These are phyloP conservation scores for Sarocladiaceae sp. DNA, from an alignment of 2,329 filamentous ascomycete genomes.

Conservation along the genomic window DNA sequence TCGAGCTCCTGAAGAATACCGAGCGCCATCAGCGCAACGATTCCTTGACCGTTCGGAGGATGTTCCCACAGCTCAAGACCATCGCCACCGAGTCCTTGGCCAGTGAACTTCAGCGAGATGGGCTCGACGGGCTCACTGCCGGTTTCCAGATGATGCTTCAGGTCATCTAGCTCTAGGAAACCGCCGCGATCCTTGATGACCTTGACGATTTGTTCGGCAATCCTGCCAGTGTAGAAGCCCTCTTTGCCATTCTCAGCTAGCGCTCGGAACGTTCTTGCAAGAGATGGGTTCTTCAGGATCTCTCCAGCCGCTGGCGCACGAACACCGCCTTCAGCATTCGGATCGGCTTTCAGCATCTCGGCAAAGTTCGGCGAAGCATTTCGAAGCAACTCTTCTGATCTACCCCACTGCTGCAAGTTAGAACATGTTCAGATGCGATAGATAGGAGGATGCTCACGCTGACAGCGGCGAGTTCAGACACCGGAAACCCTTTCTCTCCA, in stretches of 20 bases:
- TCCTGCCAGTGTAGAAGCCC: slow-evolving; percentile 82
- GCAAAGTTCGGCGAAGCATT: slow-evolving; percentile 75
- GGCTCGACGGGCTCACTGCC: slow-evolving; percentile 76
- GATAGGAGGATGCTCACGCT: slow-evolving; percentile 46
- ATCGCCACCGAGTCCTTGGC: slow-evolving; percentile 43
- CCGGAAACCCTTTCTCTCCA: slow-evolving; percentile 83
- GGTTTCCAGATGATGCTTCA: slow-evolving; percentile 62
- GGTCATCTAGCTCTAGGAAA: slow-evolving; percentile 69
- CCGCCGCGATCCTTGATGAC: slow-evolving; percentile 73
- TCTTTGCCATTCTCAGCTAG: slow-evolving; percentile 76
- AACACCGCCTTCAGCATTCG: slow-evolving; percentile 59
- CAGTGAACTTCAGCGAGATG: slow-evolving; percentile 73
- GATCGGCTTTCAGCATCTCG: slow-evolving; percentile 81
- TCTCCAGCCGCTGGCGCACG: slow-evolving; percentile 75
- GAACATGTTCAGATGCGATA: neutral
- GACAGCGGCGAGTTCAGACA: slow-evolving; percentile 68
- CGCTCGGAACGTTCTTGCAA: slow-evolving; percentile 74
- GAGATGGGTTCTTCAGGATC: slow-evolving; percentile 76
- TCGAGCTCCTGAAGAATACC: slow-evolving; percentile 88
- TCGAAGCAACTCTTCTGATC: slow-evolving; percentile 56
- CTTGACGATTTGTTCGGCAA: slow-evolving; percentile 75
- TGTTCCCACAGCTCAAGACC: slow-evolving; percentile 91
- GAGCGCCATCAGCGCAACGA: slow-evolving; percentile 88
- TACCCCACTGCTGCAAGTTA: slow-evolving; percentile 56
- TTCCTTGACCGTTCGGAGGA: slow-evolving; percentile 91